Evolutionary conservation across 306 rosid species (phyloP).

Genomic region (Quercus robur): DNA sequence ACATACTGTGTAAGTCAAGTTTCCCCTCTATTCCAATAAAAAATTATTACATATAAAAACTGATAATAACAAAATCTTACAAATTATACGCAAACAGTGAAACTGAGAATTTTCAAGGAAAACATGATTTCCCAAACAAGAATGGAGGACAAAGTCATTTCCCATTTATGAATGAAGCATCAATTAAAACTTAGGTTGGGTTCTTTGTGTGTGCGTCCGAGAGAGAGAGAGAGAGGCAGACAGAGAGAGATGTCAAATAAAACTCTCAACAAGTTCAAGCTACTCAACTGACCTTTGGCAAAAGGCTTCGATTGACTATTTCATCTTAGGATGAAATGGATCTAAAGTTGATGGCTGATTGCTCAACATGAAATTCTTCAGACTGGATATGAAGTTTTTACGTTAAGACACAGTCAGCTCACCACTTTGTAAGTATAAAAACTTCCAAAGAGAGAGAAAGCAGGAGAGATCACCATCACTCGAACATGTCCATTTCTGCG

Average conservation of each 20-base stretch:
- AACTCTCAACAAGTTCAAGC: constrained; percentile 17
- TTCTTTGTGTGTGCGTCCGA: background rate
- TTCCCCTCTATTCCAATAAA: too few species aligned
- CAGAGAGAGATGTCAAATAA: background rate
- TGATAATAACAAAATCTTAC: too few species aligned
- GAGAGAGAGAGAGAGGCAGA: background rate
- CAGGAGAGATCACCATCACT: constrained; percentile 56
- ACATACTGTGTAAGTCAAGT: too few species aligned
- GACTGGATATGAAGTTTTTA: constrained; percentile 32
- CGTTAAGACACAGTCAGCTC: constrained; percentile 15
- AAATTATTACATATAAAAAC: too few species aligned
- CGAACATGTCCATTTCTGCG: constrained; percentile 96
- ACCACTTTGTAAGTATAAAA: constrained; percentile 9
- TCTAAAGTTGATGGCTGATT: constrained; percentile 48
- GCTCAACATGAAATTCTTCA: constrained; percentile 64
- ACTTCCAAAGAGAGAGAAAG: constrained; percentile 10
- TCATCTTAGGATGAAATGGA: constrained; percentile 51
- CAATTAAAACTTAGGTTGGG: background rate
- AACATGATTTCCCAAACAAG: too few species aligned
- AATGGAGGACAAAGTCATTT: too few species aligned
- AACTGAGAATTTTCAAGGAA: too few species aligned
- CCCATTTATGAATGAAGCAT: too few species aligned
- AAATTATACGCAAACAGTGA: too few species aligned
- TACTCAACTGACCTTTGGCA: constrained; percentile 71
- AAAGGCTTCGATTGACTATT: constrained; percentile 43